Evolutionary conservation across 306 rosid species (phyloP).

Genomic region (apple (Malus domestica)): DNA sequence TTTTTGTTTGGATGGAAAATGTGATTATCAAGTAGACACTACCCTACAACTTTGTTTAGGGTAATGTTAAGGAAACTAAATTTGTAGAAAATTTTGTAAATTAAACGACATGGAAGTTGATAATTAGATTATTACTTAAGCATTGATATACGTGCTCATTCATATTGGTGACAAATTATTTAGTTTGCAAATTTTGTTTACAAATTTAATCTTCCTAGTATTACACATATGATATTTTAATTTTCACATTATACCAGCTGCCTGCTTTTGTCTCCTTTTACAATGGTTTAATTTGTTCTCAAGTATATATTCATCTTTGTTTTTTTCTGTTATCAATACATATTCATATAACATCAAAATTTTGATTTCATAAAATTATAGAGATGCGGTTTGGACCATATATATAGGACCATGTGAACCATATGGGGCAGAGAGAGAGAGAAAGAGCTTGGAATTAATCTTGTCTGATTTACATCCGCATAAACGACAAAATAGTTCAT

Average conservation of each 20-base stretch:
- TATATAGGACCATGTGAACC: conserved; percentile 14
- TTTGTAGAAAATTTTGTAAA: too few relatives aligned
- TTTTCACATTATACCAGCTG: not conserved
- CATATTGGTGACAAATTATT: too few relatives aligned
- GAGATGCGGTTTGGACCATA: conserved; percentile 18
- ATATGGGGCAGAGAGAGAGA: not conserved
- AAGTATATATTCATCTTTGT: not conserved
- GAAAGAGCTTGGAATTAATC: not conserved
- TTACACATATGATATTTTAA: not conserved
- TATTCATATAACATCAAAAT: not conserved
- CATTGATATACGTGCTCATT: too few relatives aligned
- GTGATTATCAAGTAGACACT: not conserved
- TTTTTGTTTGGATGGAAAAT: not conserved
- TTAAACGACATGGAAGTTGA: too few relatives aligned
- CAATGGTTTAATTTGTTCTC: not conserved
- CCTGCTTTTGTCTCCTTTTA: not conserved
- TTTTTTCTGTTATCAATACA: not conserved
- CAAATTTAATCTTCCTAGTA: too few relatives aligned
- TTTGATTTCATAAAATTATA: conserved; percentile 6
- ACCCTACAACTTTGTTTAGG: not conserved
- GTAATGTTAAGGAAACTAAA: too few relatives aligned
- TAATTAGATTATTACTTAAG: too few relatives aligned
- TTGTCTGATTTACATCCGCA: not conserved
- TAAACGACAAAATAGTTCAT: not conserved
- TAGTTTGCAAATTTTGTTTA: too few relatives aligned